Conservation (phyloP, 345 rosid species). For the Orychophragmus violaceus region DNA sequence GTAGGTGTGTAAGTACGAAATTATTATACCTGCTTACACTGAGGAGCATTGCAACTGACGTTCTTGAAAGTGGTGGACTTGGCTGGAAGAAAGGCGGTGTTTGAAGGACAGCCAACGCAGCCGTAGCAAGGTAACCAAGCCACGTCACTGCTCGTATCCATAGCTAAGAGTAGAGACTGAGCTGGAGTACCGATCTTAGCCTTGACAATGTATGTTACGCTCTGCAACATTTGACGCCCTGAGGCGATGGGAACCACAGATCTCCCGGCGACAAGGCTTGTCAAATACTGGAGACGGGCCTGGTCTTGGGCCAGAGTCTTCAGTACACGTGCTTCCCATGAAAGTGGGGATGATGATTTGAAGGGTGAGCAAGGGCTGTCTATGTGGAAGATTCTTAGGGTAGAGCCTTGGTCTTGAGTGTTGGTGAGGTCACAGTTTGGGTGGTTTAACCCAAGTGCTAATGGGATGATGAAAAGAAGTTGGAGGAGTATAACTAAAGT, state of each 20-base stretch:
- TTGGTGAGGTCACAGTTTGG: slow-evolving; percentile 40
- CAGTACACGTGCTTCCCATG: slow-evolving; percentile 76
- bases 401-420: slow-evolving; percentile 45
- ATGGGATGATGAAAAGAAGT: slow-evolving; percentile 27
- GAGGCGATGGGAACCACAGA: slow-evolving; percentile 85
- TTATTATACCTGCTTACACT: slow-evolving; percentile 66
- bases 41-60: slow-evolving; percentile 55
- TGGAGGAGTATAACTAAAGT: slow-evolving; percentile 29
- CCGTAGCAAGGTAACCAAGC: slow-evolving; percentile 84
- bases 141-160: slow-evolving; percentile 85
- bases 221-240: slow-evolving; percentile 72
- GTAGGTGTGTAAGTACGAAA: not conserved
- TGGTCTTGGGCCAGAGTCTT: slow-evolving; percentile 65
- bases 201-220: slow-evolving; percentile 73
- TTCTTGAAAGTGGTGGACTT: slow-evolving; percentile 59
- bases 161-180: slow-evolving; percentile 70
- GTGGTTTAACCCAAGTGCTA: slow-evolving; percentile 36
- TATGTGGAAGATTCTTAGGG: slow-evolving; percentile 66
- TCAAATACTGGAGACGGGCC: slow-evolving; percentile 56
- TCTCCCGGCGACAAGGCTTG: slow-evolving; percentile 60
- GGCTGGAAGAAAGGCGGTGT: slow-evolving; percentile 35
- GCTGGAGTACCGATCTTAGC: slow-evolving; percentile 73
- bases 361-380: slow-evolving; percentile 83
- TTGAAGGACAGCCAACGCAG: slow-evolving; percentile 70
- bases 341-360: slow-evolving; percentile 48